These are phyloP conservation scores for Kalmanozyma brasiliensis DNA, from an alignment of 1,284 basidiomycete genomes.

Conservation along the genomic window DNA sequence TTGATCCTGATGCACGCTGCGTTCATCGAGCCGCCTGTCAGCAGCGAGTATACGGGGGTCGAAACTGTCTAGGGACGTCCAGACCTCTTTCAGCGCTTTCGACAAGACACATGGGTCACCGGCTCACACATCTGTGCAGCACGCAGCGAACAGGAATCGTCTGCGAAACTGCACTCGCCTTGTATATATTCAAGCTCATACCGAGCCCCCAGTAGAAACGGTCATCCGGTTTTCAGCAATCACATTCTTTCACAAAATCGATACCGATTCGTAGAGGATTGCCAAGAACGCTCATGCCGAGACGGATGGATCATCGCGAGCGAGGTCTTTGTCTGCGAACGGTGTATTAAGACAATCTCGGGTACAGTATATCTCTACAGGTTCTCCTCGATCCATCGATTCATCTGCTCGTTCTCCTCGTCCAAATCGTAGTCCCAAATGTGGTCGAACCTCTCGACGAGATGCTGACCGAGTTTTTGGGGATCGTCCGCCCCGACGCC, in stretches of 20 bases:
- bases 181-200: constrained; percentile 5
- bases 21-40: constrained; percentile 85
- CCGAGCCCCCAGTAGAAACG: no score
- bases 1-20: constrained; percentile 79
- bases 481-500: constrained; percentile 27
- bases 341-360: not conserved
- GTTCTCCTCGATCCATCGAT: constrained; percentile 23
- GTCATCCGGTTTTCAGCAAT: not conserved
- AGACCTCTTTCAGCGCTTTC: no score
- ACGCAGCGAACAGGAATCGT: no score
- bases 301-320: not conserved
- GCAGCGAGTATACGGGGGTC: constrained; percentile 85
- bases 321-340: not conserved
- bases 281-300: no score
- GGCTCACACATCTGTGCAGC: no score
- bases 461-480: constrained; percentile 22
- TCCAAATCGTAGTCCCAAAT: constrained; percentile 48
- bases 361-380: not conserved
- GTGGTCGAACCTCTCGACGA: constrained; percentile 28
- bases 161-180: not conserved
- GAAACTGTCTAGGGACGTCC: constrained; percentile 64
- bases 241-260: not conserved
- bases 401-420: constrained; percentile 18
- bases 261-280: not conserved
- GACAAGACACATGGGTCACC: no score